Conservation (phyloP, 257 asterid species). For the Solanum pennellii region DNA sequence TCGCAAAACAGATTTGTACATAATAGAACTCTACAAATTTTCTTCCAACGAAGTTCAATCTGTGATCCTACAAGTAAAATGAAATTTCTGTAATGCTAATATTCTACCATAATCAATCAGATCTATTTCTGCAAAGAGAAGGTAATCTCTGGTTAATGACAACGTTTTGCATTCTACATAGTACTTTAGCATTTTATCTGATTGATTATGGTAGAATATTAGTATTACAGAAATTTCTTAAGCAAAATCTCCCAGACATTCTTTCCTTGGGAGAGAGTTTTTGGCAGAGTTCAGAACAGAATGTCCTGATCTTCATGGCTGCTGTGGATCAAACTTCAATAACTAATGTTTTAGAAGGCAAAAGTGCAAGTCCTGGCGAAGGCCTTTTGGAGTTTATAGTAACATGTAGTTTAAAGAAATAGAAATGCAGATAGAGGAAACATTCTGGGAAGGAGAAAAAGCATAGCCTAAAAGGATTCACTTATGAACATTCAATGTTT, state of each 20-base stretch:
- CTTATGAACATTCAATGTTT: not conserved
- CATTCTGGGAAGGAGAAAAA: not conserved
- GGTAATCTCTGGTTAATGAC: not conserved
- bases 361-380: not conserved
- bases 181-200: not conserved
- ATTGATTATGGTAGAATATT: not conserved
- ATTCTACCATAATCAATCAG: not conserved
- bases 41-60: not conserved
- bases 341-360: not conserved
- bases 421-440: not conserved
- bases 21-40: not conserved
- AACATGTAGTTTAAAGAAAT: not conserved
- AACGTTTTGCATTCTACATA: not conserved
- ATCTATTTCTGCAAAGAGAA: not conserved
- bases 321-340: not conserved
- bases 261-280: not conserved
- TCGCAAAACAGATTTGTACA: not conserved
- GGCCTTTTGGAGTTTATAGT: not conserved
- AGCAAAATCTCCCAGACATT: not conserved
- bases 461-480: not conserved
- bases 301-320: not conserved
- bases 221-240: not conserved
- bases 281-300: not conserved
- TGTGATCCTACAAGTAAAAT: not conserved
- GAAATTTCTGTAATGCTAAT: not conserved